Conservation (phyloP, 305 asterid genomes). For the Solanum aculeatissimum region DNA sequence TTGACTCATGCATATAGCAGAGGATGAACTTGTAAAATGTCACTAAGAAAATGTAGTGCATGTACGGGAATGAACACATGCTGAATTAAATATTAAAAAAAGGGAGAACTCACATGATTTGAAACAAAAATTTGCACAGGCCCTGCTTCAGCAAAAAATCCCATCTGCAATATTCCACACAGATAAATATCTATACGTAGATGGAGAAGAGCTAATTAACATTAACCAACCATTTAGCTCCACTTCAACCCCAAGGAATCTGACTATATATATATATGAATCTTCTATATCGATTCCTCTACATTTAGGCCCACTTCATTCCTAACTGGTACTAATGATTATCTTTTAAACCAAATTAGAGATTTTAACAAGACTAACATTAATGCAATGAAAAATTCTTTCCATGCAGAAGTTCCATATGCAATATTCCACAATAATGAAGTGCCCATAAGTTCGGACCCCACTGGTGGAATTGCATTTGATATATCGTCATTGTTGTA, state of each 20-base stretch:
- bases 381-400: neutral
- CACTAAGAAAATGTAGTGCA: neutral
- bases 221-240: neutral
- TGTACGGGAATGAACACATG: neutral
- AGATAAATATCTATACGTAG: neutral
- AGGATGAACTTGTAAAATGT: neutral
- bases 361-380: neutral
- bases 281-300: neutral
- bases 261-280: neutral
- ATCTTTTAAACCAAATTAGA: neutral
- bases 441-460: neutral
- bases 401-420: neutral
- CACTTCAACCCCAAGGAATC: neutral
- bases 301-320: neutral
- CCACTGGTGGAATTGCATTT: no score
- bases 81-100: neutral
- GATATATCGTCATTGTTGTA: neutral
- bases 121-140: conserved; percentile 93
- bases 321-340: neutral
- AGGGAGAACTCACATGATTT: conserved; percentile 53
- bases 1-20: neutral
- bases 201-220: neutral
- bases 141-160: conserved; percentile 93
- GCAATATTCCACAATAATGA: neutral
- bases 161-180: conserved; percentile 53